Conservation (phyloP, 371 early-diverging fungal genomes). For the Mucor saturninus region DNA sequence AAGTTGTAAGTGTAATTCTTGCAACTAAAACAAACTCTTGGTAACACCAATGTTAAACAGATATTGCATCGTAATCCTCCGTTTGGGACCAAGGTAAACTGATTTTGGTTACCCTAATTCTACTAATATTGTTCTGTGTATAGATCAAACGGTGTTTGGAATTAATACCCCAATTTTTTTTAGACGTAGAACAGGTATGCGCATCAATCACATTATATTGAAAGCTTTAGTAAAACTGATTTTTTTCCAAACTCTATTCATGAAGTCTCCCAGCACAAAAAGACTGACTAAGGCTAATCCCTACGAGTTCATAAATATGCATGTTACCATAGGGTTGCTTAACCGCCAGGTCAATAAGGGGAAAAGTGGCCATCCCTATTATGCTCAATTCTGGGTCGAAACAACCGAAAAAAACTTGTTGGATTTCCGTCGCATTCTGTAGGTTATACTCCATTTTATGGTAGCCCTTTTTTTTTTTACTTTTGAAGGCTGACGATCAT, state of each 20-base stretch:
- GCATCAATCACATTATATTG: background rate
- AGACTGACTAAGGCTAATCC: background rate
- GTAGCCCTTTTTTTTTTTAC: background rate
- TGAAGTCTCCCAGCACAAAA: background rate
- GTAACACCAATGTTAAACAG: constrained; percentile 3
- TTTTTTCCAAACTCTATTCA: background rate
- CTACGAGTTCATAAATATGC: constrained; percentile 6
- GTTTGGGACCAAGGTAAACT: constrained; percentile 50
- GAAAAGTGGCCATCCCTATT: constrained; percentile 33
- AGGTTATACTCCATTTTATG: constrained; percentile 10
- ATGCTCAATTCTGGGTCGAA: constrained; percentile 42
- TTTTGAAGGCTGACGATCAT: background rate
- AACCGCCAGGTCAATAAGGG: constrained; percentile 16
- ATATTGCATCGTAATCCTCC: constrained; percentile 55
- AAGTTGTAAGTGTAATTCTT: constrained; percentile 34
- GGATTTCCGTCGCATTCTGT: constrained; percentile 48
- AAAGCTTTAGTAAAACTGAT: background rate
- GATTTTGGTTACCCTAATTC: too few species aligned
- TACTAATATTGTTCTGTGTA: too few species aligned
- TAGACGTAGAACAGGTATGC: constrained; percentile 22
- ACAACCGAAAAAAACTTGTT: constrained; percentile 30
- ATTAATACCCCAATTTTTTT: constrained; percentile 10
- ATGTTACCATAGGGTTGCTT: constrained; percentile 18
- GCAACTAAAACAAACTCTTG: background rate
- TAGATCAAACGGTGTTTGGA: constrained; percentile 17